These are phyloP conservation scores for Chernovozyma aurita DNA, from an alignment of 1,139 yeast genomes.

Conservation along the genomic window DNA sequence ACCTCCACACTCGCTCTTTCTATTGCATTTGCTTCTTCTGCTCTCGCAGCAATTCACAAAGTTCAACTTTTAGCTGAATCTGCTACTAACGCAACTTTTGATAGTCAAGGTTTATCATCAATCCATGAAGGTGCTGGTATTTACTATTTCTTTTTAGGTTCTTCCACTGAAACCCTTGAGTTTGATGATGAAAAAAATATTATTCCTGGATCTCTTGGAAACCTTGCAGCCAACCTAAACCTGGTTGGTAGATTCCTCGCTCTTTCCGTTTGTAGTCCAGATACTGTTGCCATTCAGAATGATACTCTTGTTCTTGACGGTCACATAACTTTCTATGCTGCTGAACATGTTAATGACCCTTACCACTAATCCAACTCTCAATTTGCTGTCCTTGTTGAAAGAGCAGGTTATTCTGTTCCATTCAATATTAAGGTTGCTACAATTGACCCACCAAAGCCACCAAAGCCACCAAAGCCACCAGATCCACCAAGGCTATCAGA, in stretches of 20 bases:
- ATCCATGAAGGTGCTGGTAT: constrained; percentile 18
- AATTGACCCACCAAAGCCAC: background rate
- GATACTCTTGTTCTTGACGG: constrained; percentile 2
- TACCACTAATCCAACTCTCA: constrained; percentile 28
- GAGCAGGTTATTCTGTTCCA: constrained; percentile 16
- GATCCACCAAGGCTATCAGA: constrained; percentile 4
- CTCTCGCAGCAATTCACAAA: constrained; percentile 4
- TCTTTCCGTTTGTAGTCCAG: background rate
- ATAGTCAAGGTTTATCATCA: constrained; percentile 10
- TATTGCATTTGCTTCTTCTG: constrained; percentile 6
- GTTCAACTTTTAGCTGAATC: constrained; percentile 7
- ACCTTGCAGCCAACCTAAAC: background rate
- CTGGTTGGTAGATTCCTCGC: constrained; percentile 2
- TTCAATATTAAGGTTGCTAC: constrained; percentile 15
- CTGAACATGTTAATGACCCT: constrained; percentile 40
- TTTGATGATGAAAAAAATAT: constrained; percentile 7
- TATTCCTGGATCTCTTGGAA: background rate
- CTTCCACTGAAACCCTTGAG: constrained; percentile 9
- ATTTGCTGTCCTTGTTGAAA: constrained; percentile 20
- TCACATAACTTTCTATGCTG: constrained; percentile 30
- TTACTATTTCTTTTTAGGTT: constrained; percentile 13
- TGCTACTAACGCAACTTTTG: constrained; percentile 8
- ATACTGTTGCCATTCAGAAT: background rate
- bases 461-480: constrained; percentile 2
- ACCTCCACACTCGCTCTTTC: constrained; percentile 6